These are phyloP conservation scores for Juglanconis oblonga DNA, from an alignment of 2,329 filamentous ascomycete species.

Conservation along the genomic window DNA sequence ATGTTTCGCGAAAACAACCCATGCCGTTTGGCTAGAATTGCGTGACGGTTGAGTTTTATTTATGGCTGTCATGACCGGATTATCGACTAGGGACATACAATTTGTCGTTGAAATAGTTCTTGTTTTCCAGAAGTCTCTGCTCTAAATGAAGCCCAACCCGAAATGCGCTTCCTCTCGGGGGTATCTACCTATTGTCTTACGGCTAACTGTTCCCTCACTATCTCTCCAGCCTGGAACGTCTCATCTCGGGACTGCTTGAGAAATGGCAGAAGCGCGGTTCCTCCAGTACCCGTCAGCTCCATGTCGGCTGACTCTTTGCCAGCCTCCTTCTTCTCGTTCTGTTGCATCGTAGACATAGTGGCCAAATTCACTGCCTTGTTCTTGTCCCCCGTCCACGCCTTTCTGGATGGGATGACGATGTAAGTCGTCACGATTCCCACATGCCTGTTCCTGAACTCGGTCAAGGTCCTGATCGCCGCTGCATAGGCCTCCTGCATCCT, in stretches of 20 bases:
- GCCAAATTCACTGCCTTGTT: conserved; percentile 20
- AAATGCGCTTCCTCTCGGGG: background rate
- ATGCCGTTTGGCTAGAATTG: too few species aligned
- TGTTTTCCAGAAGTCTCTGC: background rate
- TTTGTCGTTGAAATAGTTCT: background rate
- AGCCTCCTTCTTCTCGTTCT: conserved; percentile 12
- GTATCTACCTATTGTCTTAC: background rate
- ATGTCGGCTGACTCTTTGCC: conserved; percentile 32
- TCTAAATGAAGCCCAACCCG: background rate
- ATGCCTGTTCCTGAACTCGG: conserved; percentile 77
- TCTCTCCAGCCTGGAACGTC: conserved; percentile 48
- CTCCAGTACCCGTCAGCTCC: conserved; percentile 77
- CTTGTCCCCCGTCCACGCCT: conserved; percentile 30
- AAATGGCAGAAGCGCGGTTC: conserved; percentile 84
- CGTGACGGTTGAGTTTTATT: background rate
- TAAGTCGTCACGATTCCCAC: conserved; percentile 88
- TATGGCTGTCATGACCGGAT: background rate
- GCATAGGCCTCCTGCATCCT: conserved; percentile 55
- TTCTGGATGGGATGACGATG: conserved; percentile 74
- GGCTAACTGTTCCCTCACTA: conserved; percentile 22
- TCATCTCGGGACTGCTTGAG: conserved; percentile 86
- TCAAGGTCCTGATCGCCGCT: conserved; percentile 71
- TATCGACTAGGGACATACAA: too few species aligned
- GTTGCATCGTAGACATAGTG: conserved; percentile 13
- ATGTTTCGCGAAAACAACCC: too few species aligned